Evolutionary conservation across 2,329 filamentous ascomycete genomes (phyloP).

Genomic region (Purpureocillium takamizusanense): DNA sequence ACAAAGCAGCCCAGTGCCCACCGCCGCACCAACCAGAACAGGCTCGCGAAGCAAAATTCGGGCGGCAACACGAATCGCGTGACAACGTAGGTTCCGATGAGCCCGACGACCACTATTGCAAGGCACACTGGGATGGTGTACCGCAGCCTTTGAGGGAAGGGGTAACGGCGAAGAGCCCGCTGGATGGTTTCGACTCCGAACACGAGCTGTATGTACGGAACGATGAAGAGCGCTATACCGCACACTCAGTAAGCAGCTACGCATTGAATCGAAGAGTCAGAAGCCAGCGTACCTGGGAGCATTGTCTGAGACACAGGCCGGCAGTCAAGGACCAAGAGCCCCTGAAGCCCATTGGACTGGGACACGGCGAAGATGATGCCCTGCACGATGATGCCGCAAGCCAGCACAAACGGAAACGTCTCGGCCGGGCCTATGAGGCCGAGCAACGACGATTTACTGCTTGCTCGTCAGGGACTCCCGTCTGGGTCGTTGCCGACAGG

Average conservation of each 20-base stretch:
- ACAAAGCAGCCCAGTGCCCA: constrained; percentile 51
- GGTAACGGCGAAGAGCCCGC: constrained; percentile 42
- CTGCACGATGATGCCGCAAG: constrained; percentile 48
- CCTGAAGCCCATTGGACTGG: constrained; percentile 45
- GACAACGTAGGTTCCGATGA: constrained; percentile 49
- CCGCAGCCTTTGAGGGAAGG: constrained; percentile 49
- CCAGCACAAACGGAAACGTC: constrained; percentile 46
- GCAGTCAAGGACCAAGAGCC: constrained; percentile 43
- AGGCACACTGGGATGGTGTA: constrained; percentile 53
- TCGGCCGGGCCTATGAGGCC: constrained; percentile 37
- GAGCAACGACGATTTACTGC: constrained; percentile 25
- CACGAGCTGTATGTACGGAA: constrained; percentile 55
- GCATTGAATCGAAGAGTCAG: background rate
- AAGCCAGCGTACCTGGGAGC: constrained; percentile 42
- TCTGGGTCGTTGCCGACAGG: no score
- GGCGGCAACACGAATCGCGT: constrained; percentile 45
- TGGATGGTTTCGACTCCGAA: constrained; percentile 55
- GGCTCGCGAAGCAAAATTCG: constrained; percentile 55
- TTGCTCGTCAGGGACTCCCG: background rate
- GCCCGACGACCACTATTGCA: constrained; percentile 36
- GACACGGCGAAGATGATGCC: constrained; percentile 46
- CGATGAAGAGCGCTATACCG: constrained; percentile 51
- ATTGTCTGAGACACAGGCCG: constrained; percentile 45
- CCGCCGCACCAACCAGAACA: constrained; percentile 57
- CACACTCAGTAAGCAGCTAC: no score